These are phyloP conservation scores for Discostella stelligera DNA, from an alignment of 352 stramenopile species.

Conservation along the genomic window DNA sequence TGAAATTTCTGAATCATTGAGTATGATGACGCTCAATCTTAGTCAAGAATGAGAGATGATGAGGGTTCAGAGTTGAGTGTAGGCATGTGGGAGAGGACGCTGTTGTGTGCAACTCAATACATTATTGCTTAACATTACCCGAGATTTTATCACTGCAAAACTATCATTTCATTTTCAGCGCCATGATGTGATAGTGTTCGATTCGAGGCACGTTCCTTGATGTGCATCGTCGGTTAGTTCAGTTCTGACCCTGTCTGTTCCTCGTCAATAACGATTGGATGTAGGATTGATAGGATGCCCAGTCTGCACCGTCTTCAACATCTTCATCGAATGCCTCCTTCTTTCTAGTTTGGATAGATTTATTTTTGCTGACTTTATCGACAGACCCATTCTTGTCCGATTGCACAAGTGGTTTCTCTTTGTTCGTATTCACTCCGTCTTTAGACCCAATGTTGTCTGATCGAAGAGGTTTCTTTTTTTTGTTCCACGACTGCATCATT, in stretches of 20 bases:
- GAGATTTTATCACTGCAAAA: too few relatives aligned
- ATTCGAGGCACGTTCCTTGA: too few relatives aligned
- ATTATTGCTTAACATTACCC: too few relatives aligned
- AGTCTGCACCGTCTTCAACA: neutral
- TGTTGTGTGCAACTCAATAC: neutral
- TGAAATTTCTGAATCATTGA: slow-evolving; percentile 51
- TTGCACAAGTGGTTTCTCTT: neutral
- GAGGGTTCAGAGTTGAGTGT: neutral
- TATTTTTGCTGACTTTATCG: neutral
- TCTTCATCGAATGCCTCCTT: neutral
- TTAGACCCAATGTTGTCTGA: neutral
- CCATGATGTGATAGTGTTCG: too few relatives aligned
- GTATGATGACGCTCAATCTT: slow-evolving; percentile 54
- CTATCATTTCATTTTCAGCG: too few relatives aligned
- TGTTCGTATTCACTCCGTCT: neutral
- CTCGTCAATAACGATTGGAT: slow-evolving; percentile 21
- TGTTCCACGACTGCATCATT: slow-evolving; percentile 22
- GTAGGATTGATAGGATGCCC: slow-evolving; percentile 26
- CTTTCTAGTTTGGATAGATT: neutral
- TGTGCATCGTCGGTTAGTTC: neutral
- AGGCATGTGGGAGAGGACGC: neutral
- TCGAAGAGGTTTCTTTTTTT: slow-evolving; percentile 6
- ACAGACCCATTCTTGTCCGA: neutral
- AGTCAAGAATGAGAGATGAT: slow-evolving; percentile 20
- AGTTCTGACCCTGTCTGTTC: slow-evolving; percentile 14